Conservation (phyloP, 148 eudicot species). For the Spergularia marina region DNA sequence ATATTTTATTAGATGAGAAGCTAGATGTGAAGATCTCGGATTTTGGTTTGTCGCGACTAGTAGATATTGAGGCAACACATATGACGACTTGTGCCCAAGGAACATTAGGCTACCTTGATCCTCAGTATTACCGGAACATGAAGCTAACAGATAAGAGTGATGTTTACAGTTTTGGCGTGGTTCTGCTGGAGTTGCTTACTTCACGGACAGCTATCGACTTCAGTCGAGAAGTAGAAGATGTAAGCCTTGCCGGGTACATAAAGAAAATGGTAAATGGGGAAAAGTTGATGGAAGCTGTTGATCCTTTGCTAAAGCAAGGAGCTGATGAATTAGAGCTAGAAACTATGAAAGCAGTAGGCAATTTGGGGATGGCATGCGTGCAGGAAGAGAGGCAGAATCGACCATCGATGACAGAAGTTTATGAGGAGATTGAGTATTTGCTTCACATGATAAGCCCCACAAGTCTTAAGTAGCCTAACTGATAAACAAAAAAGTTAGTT, state of each 20-base stretch:
- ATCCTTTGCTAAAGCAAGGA: conserved; percentile 32
- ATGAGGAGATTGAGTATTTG: conserved; percentile 51
- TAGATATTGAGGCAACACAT: conserved; percentile 43
- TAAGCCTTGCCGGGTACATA: conserved; percentile 46
- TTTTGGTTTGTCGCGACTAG: conserved; percentile 58
- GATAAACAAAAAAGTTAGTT: not conserved
- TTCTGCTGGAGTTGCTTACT: conserved; percentile 51
- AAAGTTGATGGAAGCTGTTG: conserved; percentile 39
- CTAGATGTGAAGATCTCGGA: conserved; percentile 55
- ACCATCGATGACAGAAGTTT: conserved; percentile 56
- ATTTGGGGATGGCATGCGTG: conserved; percentile 40
- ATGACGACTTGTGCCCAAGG: conserved; percentile 54
- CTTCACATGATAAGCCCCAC: conserved; percentile 37
- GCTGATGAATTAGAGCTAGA: conserved; percentile 41
- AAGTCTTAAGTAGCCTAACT: conserved; percentile 7
- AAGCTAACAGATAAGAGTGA: conserved; percentile 56
- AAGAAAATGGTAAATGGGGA: conserved; percentile 30
- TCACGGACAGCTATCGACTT: conserved; percentile 51
- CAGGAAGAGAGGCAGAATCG: conserved; percentile 47
- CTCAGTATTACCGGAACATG: conserved; percentile 51
- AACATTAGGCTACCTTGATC: conserved; percentile 57
- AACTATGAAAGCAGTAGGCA: conserved; percentile 46
- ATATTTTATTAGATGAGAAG: conserved; percentile 50
- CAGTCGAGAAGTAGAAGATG: conserved; percentile 42
- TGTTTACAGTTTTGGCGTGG: conserved; percentile 70